phyloP scores from a whole-genome alignment of 2,329 filamentous ascomycete species.

The Salinomyces thailandicus region DNA sequence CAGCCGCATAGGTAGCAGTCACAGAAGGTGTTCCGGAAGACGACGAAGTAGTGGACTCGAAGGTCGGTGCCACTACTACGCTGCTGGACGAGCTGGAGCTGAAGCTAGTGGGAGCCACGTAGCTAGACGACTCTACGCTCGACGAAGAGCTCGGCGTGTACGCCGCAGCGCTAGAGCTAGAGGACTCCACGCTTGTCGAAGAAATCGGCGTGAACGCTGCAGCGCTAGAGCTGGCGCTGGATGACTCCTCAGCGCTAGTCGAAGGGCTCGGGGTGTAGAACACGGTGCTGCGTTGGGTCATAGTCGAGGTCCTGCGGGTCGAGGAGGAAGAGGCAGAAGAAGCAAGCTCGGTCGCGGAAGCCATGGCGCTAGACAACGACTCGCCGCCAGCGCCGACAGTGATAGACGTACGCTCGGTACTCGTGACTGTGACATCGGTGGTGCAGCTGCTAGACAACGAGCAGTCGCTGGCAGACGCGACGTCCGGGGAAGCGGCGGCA shows the following conservation, averaged over 20 bases:
- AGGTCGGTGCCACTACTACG: no score
- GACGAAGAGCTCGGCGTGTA: neutral
- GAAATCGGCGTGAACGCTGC: neutral
- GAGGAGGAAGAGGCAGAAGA: conserved; percentile 3
- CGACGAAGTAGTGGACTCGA: no score
- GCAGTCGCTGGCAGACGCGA: neutral
- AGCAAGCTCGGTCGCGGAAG: neutral
- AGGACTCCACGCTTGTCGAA: neutral
- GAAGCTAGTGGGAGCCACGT: conserved; percentile 2
- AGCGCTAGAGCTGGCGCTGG: neutral
- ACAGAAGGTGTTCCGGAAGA: no score
- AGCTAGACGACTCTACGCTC: neutral
- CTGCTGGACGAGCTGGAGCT: neutral
- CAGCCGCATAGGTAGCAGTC: no score
- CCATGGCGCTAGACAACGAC: conserved; percentile 4
- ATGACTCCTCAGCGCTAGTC: neutral
- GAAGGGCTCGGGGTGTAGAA: neutral
- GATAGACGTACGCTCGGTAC: conserved; percentile 7
- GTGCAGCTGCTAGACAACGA: conserved; percentile 1
- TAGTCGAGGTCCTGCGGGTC: conserved; percentile 3
- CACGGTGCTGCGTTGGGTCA: conserved; percentile 4
- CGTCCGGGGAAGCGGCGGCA: conserved; percentile 1
- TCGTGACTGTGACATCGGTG: conserved; percentile 9
- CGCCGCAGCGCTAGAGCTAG: neutral
- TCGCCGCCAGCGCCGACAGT: conserved; percentile 5